phyloP scores from a whole-genome alignment of 305 asterid genomes.

The Fraxinus velutina region DNA sequence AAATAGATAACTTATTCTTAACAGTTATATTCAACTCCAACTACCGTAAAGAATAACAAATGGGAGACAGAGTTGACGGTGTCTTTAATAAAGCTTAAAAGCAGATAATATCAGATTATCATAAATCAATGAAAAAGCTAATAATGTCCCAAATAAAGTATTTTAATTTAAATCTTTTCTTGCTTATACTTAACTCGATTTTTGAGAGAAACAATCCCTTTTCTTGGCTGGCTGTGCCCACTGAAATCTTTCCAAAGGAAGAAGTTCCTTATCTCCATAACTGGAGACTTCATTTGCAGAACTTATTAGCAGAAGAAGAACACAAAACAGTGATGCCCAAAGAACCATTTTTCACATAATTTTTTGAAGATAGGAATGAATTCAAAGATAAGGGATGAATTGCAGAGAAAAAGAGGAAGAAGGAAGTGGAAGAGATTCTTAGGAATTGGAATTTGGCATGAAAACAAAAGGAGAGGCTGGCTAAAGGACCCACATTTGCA shows the following conservation, averaged over 20 bases:
- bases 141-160: not conserved
- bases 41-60: conserved; percentile 8
- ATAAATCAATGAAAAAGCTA: conserved; percentile 11
- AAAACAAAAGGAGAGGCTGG: conserved; percentile 67
- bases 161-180: not conserved
- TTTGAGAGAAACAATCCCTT: conserved; percentile 33
- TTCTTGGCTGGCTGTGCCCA: conserved; percentile 13
- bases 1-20: conserved; percentile 20
- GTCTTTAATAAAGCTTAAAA: conserved; percentile 16
- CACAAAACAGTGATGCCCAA: conserved; percentile 25
- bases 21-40: conserved; percentile 20
- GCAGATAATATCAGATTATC: not conserved
- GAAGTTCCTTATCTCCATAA: conserved; percentile 39
- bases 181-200: conserved; percentile 59
- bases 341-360: conserved; percentile 25
- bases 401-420: conserved; percentile 17
- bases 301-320: conserved; percentile 18
- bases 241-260: conserved; percentile 41
- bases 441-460: conserved; percentile 57
- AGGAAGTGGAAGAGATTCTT: conserved; percentile 40
- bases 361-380: not conserved
- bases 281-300: conserved; percentile 22
- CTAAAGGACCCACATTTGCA: conserved; percentile 73
- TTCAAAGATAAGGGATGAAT: conserved; percentile 6
- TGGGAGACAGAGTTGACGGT: not conserved